These are phyloP conservation scores for Durusdinium trenchii DNA, from an alignment of 73 alveolate genomes.

Conservation along the genomic window DNA sequence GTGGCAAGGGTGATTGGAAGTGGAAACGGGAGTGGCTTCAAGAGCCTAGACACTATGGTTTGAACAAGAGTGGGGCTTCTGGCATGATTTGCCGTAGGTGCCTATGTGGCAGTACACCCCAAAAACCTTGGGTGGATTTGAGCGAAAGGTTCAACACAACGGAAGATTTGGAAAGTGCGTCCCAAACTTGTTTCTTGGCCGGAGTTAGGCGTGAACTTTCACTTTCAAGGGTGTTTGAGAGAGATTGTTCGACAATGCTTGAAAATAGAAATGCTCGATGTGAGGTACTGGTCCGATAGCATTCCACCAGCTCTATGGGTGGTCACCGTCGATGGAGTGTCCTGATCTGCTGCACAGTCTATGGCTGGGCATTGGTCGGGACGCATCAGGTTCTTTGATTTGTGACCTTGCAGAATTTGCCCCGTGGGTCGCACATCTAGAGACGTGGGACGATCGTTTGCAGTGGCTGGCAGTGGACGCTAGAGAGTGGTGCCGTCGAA, in stretches of 20 bases:
- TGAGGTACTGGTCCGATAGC: no score
- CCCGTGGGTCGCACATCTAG: background rate
- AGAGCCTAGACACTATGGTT: background rate
- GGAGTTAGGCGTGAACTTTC: no score
- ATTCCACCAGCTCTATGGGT: no score
- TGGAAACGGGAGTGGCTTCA: slow-evolving; percentile 31
- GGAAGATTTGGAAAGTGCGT: background rate
- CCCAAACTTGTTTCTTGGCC: background rate
- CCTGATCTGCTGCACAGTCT: background rate
- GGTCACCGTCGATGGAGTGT: background rate
- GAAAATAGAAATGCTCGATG: no score
- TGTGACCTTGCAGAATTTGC: background rate
- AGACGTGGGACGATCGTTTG: background rate
- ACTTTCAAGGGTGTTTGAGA: no score
- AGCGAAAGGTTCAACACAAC: background rate
- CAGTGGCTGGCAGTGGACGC: background rate
- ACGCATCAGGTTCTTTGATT: background rate
- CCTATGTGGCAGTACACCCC: background rate
- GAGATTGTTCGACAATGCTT: no score
- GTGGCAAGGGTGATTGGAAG: slow-evolving; percentile 40
- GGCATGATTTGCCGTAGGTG: background rate
- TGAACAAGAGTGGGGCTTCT: background rate
- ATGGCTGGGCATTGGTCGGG: background rate
- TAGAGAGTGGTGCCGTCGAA: background rate
- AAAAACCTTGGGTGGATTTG: background rate